Conservation (phyloP, 768 basidiomycete genomes). For the Chalciporus pseudorubinellus region DNA sequence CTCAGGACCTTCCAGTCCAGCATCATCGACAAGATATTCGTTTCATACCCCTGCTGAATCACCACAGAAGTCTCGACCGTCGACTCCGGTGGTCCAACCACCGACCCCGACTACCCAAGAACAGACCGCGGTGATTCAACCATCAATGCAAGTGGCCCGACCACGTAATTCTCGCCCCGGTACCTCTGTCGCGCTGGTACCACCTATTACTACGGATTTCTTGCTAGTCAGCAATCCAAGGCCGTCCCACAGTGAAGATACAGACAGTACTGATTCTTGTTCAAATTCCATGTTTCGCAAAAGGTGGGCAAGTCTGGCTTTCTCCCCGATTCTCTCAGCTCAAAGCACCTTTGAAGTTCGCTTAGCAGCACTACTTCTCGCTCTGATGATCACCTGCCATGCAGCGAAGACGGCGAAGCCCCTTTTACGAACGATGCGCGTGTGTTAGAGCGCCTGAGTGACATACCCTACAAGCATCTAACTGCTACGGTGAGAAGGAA, state of each 20-base stretch:
- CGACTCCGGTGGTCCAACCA: slow-evolving; percentile 10
- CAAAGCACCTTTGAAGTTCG: slow-evolving; percentile 2
- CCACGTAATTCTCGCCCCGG: background rate
- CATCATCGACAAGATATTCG: background rate
- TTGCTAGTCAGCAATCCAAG: background rate
- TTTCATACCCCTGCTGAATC: slow-evolving; percentile 13
- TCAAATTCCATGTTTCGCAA: slow-evolving; percentile 1
- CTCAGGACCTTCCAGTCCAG: background rate
- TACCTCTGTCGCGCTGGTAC: background rate
- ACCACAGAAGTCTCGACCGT: slow-evolving; percentile 1
- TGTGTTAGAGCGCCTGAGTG: slow-evolving; percentile 5
- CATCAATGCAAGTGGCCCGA: background rate
- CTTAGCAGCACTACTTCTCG: slow-evolving; percentile 12
- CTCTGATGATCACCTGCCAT: slow-evolving; percentile 9
- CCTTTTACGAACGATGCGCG: background rate
- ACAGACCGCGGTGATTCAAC: background rate
- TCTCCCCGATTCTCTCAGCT: background rate
- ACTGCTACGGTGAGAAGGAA: slow-evolving; percentile 5
- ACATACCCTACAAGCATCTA: slow-evolving; percentile 7
- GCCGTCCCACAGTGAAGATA: slow-evolving; percentile 2
- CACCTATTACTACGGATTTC: background rate
- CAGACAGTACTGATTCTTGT: background rate
- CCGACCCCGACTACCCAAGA: slow-evolving; percentile 7
- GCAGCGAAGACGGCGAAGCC: slow-evolving; percentile 11
- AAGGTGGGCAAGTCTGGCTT: slow-evolving; percentile 9